These are phyloP conservation scores for Candida glaebosa DNA, from an alignment of 805 yeast species.

Conservation along the genomic window DNA sequence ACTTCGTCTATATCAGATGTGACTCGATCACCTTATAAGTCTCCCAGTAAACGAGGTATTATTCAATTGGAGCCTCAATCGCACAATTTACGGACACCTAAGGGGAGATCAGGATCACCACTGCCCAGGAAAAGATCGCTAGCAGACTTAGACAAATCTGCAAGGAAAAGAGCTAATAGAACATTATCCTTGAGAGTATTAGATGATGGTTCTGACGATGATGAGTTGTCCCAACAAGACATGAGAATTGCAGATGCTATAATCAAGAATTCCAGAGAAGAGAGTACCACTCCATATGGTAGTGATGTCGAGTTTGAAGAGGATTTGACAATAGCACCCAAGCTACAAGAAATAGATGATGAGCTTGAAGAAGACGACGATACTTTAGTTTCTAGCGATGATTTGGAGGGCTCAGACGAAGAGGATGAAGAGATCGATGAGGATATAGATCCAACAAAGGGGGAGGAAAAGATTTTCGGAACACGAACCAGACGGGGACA, in stretches of 20 bases:
- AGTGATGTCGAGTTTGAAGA: constrained; percentile 14
- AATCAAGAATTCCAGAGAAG: constrained; percentile 20
- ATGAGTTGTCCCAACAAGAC: constrained; percentile 35
- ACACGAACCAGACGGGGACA: background rate
- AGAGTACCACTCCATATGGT: constrained; percentile 9
- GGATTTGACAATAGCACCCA: constrained; percentile 9
- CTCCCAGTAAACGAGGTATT: constrained; percentile 36
- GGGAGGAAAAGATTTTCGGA: background rate
- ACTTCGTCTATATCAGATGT: background rate
- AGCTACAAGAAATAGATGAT: background rate
- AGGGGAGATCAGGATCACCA: constrained; percentile 44
- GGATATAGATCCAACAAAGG: background rate
- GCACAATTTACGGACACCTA: constrained; percentile 24
- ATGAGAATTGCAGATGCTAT: constrained; percentile 42
- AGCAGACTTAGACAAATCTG: constrained; percentile 42
- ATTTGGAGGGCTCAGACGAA: constrained; percentile 9
- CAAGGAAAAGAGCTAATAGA: constrained; percentile 45
- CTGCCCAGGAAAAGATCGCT: constrained; percentile 40
- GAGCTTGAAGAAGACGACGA: background rate
- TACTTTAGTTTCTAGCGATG: constrained; percentile 7
- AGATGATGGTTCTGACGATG: constrained; percentile 34
- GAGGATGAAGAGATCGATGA: constrained; percentile 6
- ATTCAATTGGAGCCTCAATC: constrained; percentile 1
- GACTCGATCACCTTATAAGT: constrained; percentile 17
- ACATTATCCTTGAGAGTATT: constrained; percentile 25